Evolutionary conservation across 2,329 filamentous ascomycete species (phyloP).

Genomic region (Zymoseptoria brevis): DNA sequence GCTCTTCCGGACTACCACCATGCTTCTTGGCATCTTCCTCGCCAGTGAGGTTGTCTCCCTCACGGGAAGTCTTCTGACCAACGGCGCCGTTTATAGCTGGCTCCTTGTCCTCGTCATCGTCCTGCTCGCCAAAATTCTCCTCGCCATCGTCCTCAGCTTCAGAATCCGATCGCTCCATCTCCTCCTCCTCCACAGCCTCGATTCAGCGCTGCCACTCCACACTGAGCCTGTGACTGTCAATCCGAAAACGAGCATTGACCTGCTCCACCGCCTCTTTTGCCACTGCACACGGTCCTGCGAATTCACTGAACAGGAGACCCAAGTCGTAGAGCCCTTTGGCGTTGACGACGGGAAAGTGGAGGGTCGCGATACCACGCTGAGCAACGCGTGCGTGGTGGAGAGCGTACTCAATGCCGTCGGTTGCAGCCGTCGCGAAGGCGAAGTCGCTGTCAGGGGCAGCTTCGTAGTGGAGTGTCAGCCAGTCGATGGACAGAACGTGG

Average conservation of each 20-base stretch:
- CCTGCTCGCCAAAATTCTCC: no score
- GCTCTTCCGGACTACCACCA: no score
- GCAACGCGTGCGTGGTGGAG: neutral
- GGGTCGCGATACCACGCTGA: neutral
- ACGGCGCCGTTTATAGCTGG: no score
- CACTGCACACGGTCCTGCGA: neutral
- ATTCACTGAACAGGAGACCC: neutral
- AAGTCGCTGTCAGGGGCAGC: neutral
- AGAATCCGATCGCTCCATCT: neutral
- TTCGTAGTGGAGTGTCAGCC: neutral
- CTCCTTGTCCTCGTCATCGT: no score
- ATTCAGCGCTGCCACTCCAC: neutral
- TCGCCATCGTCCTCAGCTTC: neutral
- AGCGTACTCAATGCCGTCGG: neutral
- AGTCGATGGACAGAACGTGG: neutral
- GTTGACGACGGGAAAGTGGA: neutral
- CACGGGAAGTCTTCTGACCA: no score
- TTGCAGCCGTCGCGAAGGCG: neutral
- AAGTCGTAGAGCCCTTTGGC: neutral
- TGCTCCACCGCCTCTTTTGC: neutral
- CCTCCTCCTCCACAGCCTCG: neutral
- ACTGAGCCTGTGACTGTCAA: neutral
- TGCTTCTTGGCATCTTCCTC: no score
- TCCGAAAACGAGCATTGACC: neutral
- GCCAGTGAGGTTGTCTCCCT: no score